Evolutionary conservation across 2,329 filamentous ascomycete genomes (phyloP).

Genomic region (Cercospora nicotianae): DNA sequence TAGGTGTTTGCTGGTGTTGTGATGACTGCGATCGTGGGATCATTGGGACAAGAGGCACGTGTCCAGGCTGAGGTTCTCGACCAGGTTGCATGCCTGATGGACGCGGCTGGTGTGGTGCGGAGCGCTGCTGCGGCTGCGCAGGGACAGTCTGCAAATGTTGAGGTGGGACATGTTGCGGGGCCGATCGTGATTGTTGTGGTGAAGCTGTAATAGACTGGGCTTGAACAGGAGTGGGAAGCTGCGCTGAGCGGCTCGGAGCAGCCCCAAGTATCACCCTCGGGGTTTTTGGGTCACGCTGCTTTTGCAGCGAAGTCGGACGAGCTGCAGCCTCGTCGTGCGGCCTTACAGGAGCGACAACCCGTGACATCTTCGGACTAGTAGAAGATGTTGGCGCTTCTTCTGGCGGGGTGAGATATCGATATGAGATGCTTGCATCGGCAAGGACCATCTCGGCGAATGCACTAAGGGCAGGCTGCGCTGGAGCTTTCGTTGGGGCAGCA

Average conservation of each 20-base stretch:
- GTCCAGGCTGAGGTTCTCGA: constrained; percentile 3
- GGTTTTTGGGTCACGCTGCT: background rate
- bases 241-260: background rate
- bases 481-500: constrained; percentile 14
- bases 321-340: background rate
- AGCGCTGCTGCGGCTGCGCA: background rate
- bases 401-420: constrained; percentile 37
- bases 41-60: constrained; percentile 9
- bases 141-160: background rate
- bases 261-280: background rate
- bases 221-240: background rate
- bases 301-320: background rate
- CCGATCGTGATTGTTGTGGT: background rate
- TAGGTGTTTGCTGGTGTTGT: constrained; percentile 15
- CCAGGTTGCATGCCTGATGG: background rate
- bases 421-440: constrained; percentile 42
- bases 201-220: background rate
- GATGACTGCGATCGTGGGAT: background rate
- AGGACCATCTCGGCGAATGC: constrained; percentile 58
- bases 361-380: background rate
- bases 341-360: background rate
- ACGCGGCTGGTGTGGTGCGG: background rate
- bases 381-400: constrained; percentile 16
- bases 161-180: background rate
- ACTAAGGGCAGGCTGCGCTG: constrained; percentile 43